Base-by-base conservation (phyloP, 2,329 filamentous ascomycete species). In the Zymoseptoria tritici region DNA sequence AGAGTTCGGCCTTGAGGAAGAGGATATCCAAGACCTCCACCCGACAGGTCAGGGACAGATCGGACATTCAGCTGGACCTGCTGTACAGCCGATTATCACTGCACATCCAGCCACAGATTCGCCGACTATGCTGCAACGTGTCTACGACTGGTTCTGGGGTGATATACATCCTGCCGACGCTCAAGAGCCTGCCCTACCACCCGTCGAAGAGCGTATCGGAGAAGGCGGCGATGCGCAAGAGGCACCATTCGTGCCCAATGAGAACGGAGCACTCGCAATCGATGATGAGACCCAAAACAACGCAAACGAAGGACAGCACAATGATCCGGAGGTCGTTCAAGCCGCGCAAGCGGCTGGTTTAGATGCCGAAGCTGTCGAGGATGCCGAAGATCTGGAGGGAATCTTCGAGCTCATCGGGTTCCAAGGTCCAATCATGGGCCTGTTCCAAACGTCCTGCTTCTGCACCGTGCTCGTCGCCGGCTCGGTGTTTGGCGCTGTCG, bases 351-450 rank as follows among this genome's bases (percentile, higher is more conserved):
- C 83, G 54, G 85, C 84, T 16, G 88, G 83, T 8, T 78, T 93
- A 42, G 90, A 96, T 67, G 84, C 85, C 52, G 84, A 86, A 57
- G 88, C 86, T 9, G 82, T 91, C 50, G 89, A 92, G 62, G 77
- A 97, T 66, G 89, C 89, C 9, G 94, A 99, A 75, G 94, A 99
- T 70, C 85, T 99, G 16, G 94, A 99, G 72, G 94, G 94, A 0
- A 90, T 99, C 56, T 86, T 99, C 79, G 94, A 99, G 73, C 83
- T 99, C 16, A 88, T 99, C 60, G 94, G 94, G 46, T 95, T 99
- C 89, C 90, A 95, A 70, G 94, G 94, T 0, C 94, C 94, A 0
- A 81, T 99, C 2, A 87, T 88, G 13, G 91, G 91, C 2, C 82
- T 99, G 5, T 85, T 97, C 66, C 94, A 99, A 70, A 99, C 99